Base-by-base conservation (phyloP, 768 basidiomycete species). In the Postia placenta region DNA sequence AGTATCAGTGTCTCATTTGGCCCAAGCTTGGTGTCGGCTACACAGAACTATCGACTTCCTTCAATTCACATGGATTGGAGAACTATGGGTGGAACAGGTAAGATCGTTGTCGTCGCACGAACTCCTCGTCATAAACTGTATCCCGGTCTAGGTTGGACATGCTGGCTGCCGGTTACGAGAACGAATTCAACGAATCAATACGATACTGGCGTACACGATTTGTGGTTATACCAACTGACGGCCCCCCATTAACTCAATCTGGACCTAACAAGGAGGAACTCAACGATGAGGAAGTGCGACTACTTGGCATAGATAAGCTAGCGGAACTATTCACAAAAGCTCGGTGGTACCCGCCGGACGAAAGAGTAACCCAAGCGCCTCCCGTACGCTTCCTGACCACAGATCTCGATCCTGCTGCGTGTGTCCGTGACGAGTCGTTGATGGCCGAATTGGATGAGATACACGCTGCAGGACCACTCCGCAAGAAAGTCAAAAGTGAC, bases 201-300 rank as follows among this genome's bases (percentile, higher is more conserved):
- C 81, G 89, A 40, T 95, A 95, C 59, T 96, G 95, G 91, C 78
- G 94, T 11, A 97, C 93, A 0, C 76, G 94, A 19, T 96, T 96
- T 63, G 76, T 98, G 22, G 82, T 99, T 17, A 87, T 99, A 24
- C 95, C 95, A 0, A 85, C 91, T 0, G 72, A 78, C 12, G 86
- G 90, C 30, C 75, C 81, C 51, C 91, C 78, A 3, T 68, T 73
- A 27, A 62, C 74, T 1, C 74, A 69, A 38, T 68, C 71, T 11
- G 81, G 83, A 0, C 74, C 85, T 0, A 74, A 76, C 1, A 87
- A 85, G 1, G 92, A 95, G 62, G 74, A 73, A 46, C 74, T 95
- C 42, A 81, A 83, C 56, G 89, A 92, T 25, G 90, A 93, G 64
- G 93, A 95, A 65, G 83, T 85, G 14, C 84, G 90, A 14, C 74